These are phyloP conservation scores for Leccinum variicolor DNA, from an alignment of 768 basidiomycete genomes.

Conservation along the genomic window DNA sequence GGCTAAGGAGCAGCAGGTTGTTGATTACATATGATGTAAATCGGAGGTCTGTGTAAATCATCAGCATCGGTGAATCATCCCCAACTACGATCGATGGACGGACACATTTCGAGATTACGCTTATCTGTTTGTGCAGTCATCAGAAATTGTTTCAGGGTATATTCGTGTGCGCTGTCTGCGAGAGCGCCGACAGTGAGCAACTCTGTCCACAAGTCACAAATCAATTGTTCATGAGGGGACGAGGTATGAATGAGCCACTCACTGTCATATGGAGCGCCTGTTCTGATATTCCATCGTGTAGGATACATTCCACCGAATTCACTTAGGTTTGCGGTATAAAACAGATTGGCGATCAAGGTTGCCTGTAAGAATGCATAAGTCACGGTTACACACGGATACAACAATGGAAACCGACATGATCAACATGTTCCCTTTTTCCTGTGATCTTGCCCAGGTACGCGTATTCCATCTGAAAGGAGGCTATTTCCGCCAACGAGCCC, in stretches of 20 bases:
- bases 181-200: slow-evolving; percentile 58
- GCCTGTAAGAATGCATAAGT: slow-evolving; percentile 35
- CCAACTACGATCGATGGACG: slow-evolving; percentile 15
- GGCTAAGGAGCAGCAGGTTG: slow-evolving; percentile 34
- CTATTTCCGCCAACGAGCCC: slow-evolving; percentile 70
- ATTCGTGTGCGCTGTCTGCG: slow-evolving; percentile 75
- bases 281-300: slow-evolving; percentile 48
- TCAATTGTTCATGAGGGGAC: not conserved
- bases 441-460: slow-evolving; percentile 79
- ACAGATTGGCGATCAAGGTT: slow-evolving; percentile 42
- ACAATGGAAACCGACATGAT: slow-evolving; percentile 40
- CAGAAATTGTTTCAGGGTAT: slow-evolving; percentile 69
- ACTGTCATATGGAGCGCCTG: slow-evolving; percentile 47
- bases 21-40: slow-evolving; percentile 59
- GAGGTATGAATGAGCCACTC: slow-evolving; percentile 21
- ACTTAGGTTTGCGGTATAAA: slow-evolving; percentile 45
- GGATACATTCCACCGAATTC: slow-evolving; percentile 61
- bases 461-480: slow-evolving; percentile 78
- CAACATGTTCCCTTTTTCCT: slow-evolving; percentile 60
- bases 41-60: slow-evolving; percentile 47
- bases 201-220: slow-evolving; percentile 11
- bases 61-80: not conserved
- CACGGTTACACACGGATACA: not conserved
- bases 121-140: slow-evolving; percentile 62
- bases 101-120: slow-evolving; percentile 64